Conservation (phyloP, 2,329 filamentous ascomycete genomes). For the Thermomyces lanuginosus region DNA sequence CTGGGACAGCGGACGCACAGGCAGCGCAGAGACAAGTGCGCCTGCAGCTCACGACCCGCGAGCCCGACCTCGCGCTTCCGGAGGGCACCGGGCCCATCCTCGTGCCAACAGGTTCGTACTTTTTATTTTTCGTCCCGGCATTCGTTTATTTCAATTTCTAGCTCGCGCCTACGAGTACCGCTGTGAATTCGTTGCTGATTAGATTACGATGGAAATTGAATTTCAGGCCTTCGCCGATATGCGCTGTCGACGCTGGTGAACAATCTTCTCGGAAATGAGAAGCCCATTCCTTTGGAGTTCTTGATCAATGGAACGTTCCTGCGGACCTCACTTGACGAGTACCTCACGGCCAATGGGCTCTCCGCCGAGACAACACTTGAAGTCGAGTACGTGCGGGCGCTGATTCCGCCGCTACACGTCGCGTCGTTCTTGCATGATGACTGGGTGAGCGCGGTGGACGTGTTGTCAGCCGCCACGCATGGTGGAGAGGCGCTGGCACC, state of each 20-base stretch:
- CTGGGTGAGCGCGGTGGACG: constrained; percentile 80
- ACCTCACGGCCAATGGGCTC: constrained; percentile 69
- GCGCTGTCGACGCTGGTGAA: constrained; percentile 49
- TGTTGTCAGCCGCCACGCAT: constrained; percentile 52
- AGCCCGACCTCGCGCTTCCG: constrained; percentile 37
- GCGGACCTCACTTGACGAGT: constrained; percentile 76
- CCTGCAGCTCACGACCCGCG: constrained; percentile 37
- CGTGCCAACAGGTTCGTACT: constrained; percentile 36
- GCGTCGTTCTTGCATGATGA: constrained; percentile 94
- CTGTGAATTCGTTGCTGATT: no score
- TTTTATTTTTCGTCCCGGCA: constrained; percentile 3
- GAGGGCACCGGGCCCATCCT: constrained; percentile 40
- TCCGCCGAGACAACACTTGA: constrained; percentile 75
- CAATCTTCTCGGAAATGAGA: constrained; percentile 39
- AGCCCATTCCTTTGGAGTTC: constrained; percentile 57
- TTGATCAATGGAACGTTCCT: constrained; percentile 88
- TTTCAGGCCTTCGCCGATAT: constrained; percentile 38
- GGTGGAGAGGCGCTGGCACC: constrained; percentile 32
- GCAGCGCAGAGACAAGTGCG: constrained; percentile 33
- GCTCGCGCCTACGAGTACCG: no score
- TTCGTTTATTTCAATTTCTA: background rate
- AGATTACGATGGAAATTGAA: no score
- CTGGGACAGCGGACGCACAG: no score
- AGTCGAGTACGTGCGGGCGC: constrained; percentile 81
- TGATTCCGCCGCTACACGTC: constrained; percentile 77